Evolutionary conservation across 73 alveolate genomes (phyloP), one percentile per base, ranked within the genome.

Genomic region (Halteria grandinella): DNA sequence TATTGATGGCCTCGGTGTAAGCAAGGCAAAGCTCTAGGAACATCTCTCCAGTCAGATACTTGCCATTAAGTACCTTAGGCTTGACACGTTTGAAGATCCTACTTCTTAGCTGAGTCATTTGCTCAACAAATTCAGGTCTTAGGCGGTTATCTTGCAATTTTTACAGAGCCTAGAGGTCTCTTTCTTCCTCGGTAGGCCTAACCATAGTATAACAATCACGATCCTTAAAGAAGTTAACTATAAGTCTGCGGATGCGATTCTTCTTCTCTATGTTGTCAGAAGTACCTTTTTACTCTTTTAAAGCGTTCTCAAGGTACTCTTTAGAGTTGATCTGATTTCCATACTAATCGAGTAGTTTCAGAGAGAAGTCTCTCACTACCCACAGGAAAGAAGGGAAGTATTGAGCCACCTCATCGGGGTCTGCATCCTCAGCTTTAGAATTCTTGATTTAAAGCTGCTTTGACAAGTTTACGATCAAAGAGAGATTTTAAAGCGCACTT

Each of bases 341-440:
- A 60, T 87, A 48, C 34, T 50, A 59, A 70, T 90, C 96, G n/a
- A 79, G 75, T 31, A 97, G 63, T 64, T 87, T 83, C 31, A 95
- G 74, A 33, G 99, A 75, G 80, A 95, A 95, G 75, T 95, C 99
- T 58, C 99, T 86, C 48, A 92, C 85, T 6, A 95, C 97, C 99
- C 99, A 95, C 34, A 95, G 71, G 90, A 95, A 95, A 28, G 91
- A 69, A 36, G 99, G 99, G 78, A 95, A 92, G 70, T 87, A 90
- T 45, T 89, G 82, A 12, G 95, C 87, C 58, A 92, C 89, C 71
- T 95, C 98, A 50, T 92, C 98, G 39, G 90, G 89, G 40, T 93
- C 97, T 23, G 94, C 58, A 34, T 39, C 85, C n/a, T 81, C 97
- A n/a, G 64, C 90, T 31, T 83, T 86, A 17, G 85, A 62, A 28